phyloP scores from a whole-genome alignment of 108 stramenopile genomes.

The Pseudonitzschia delicatissima region DNA sequence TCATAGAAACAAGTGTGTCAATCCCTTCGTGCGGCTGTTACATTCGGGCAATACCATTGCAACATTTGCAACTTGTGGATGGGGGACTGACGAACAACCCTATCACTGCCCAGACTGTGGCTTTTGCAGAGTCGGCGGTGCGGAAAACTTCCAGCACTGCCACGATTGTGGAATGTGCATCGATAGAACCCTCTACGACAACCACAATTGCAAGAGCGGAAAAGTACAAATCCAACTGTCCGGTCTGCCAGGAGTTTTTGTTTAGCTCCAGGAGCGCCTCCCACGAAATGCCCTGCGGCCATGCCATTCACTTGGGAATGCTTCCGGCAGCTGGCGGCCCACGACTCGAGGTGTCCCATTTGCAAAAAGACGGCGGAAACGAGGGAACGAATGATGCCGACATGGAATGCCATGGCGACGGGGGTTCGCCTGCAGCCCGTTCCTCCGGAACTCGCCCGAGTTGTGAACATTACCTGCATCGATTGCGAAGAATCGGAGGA shows the following conservation, averaged over 20 bases:
- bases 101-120: constrained; percentile 86
- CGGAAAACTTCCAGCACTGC: constrained; percentile 83
- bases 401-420: constrained; percentile 80
- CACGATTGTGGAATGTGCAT: constrained; percentile 90
- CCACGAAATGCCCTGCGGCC: constrained; percentile 88
- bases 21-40: constrained; percentile 44
- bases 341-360: constrained; percentile 81
- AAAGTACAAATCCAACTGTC: constrained; percentile 88
- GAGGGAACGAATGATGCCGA: constrained; percentile 79
- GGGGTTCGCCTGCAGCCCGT: constrained; percentile 79
- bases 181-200: constrained; percentile 57
- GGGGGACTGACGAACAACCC: constrained; percentile 73
- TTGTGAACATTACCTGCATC: constrained; percentile 79
- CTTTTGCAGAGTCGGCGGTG: constrained; percentile 86
- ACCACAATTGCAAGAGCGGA: constrained; percentile 83
- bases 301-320: constrained; percentile 83
- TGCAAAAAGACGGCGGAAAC: constrained; percentile 91
- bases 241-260: constrained; percentile 83
- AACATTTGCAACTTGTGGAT: constrained; percentile 86
- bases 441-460: constrained; percentile 76
- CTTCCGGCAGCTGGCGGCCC: constrained; percentile 68
- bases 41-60: constrained; percentile 86
- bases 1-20: constrained; percentile 66
- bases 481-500: constrained; percentile 69
- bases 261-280: constrained; percentile 67